These are phyloP conservation scores for Halophytophthora polymorphica DNA, from an alignment of 352 stramenopile genomes.

Conservation along the genomic window DNA sequence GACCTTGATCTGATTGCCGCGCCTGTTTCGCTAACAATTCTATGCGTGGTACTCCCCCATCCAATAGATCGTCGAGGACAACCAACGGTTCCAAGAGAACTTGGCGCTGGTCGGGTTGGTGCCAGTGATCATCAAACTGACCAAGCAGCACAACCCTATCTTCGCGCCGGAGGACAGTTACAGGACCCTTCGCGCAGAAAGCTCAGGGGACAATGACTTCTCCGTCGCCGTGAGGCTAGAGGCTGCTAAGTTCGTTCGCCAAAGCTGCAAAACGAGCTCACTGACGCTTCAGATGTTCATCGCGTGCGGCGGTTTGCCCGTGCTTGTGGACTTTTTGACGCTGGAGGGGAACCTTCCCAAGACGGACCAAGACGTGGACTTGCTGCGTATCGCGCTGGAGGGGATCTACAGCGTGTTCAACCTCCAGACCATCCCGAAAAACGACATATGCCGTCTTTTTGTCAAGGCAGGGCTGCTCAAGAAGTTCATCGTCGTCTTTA, in stretches of 20 bases:
- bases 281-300: constrained; percentile 93
- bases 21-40: neutral
- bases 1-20: neutral
- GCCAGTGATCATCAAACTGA: constrained; percentile 90
- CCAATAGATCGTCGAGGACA: constrained; percentile 84
- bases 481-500: constrained; percentile 87
- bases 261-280: constrained; percentile 86
- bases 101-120: constrained; percentile 88
- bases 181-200: constrained; percentile 14
- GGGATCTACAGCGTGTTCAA: constrained; percentile 90
- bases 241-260: constrained; percentile 84
- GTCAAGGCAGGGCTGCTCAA: constrained; percentile 89
- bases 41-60: neutral
- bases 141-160: constrained; percentile 46
- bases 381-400: constrained; percentile 85
- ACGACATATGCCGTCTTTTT: constrained; percentile 94
- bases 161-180: constrained; percentile 18
- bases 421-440: constrained; percentile 90
- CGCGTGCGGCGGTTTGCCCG: constrained; percentile 84
- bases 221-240: constrained; percentile 76
- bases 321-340: constrained; percentile 82
- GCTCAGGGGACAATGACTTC: constrained; percentile 23
- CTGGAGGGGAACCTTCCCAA: constrained; percentile 24
- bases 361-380: constrained; percentile 42
- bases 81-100: constrained; percentile 90